Evolutionary conservation across 495 filamentous ascomycete species (phyloP).

Genomic region (Lasiosphaeria hispida): DNA sequence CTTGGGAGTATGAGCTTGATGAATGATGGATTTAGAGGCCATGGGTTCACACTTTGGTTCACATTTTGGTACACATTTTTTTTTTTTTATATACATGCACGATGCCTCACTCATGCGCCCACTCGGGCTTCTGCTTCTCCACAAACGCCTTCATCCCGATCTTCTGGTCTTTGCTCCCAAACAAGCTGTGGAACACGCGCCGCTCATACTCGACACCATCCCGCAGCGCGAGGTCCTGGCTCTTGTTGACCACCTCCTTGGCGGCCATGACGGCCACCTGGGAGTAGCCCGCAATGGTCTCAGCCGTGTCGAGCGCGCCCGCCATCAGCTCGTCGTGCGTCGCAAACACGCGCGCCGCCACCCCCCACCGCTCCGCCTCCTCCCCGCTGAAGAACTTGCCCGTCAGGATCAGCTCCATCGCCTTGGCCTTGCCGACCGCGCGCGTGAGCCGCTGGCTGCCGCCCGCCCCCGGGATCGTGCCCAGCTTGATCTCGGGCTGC

Average conservation of each 20-base stretch:
- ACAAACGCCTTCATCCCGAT: constrained; percentile 95
- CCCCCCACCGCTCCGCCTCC: constrained; percentile 86
- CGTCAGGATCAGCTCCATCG: constrained; percentile 93
- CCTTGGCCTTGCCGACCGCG: constrained; percentile 82
- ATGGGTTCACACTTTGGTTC: too few relatives aligned
- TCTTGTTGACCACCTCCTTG: constrained; percentile 98
- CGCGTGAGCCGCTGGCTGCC: constrained; percentile 85
- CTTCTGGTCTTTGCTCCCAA: constrained; percentile 95
- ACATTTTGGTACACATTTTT: neutral
- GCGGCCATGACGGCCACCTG: constrained; percentile 80
- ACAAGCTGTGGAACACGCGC: constrained; percentile 84
- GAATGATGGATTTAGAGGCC: too few relatives aligned
- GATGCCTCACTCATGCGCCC: constrained; percentile 70
- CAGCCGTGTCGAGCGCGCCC: constrained; percentile 74
- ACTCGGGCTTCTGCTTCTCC: constrained; percentile 90
- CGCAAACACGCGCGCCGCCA: constrained; percentile 80
- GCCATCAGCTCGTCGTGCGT: constrained; percentile 78
- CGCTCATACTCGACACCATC: constrained; percentile 95
- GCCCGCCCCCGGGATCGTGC: constrained; percentile 87
- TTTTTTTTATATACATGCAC: neutral
- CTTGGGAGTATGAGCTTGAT: neutral
- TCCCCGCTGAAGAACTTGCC: constrained; percentile 75
- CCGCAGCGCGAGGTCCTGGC: constrained; percentile 77
- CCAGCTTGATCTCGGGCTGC: constrained; percentile 94
- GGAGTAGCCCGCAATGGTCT: constrained; percentile 80